phyloP scores from a whole-genome alignment of 352 stramenopile species.

The Peronosclerospora sorghi region DNA sequence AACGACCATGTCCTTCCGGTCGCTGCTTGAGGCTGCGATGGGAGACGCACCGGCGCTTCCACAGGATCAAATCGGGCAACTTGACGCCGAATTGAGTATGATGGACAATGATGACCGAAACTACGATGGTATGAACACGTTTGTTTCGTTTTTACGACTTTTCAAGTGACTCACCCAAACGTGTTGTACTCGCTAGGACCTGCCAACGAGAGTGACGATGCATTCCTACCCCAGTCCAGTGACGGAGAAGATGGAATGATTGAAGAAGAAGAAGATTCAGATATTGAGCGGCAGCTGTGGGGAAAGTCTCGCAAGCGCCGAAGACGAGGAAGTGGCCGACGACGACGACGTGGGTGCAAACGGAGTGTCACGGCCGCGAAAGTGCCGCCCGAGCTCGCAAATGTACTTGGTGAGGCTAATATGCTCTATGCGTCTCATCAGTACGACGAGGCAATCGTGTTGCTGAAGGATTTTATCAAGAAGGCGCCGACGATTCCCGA shows the following conservation, averaged over 20 bases:
- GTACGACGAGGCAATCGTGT: too few relatives aligned
- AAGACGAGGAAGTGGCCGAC: too few relatives aligned
- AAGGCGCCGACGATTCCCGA: conserved; percentile 80
- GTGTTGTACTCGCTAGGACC: conserved; percentile 1
- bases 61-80: conserved; percentile 12
- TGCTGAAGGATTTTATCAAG: conserved; percentile 86
- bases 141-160: too few relatives aligned
- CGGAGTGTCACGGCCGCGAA: too few relatives aligned
- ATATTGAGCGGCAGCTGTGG: conserved; percentile 78
- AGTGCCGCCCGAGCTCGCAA: conserved; percentile 65
- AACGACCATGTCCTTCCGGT: conserved; percentile 62
- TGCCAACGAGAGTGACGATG: conserved; percentile 35
- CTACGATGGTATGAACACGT: too few relatives aligned
- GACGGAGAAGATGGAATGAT: conserved; percentile 36
- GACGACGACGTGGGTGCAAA: too few relatives aligned
- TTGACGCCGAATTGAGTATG: conserved; percentile 14
- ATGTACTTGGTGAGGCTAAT: too few relatives aligned
- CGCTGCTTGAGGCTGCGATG: conserved; percentile 75
- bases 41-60: conserved; percentile 49
- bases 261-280: conserved; percentile 76
- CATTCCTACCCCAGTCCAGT: conserved; percentile 46
- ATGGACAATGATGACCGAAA: too few relatives aligned
- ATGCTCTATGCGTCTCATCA: too few relatives aligned
- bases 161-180: too few relatives aligned
- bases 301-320: conserved; percentile 63